Percentiles rank a stretch among this genome's conserved stretches.
These are phyloP conservation scores for Basipetospora sp. DNA, from an alignment of 2,329 filamentous ascomycete species.

Conservation along the genomic window DNA sequence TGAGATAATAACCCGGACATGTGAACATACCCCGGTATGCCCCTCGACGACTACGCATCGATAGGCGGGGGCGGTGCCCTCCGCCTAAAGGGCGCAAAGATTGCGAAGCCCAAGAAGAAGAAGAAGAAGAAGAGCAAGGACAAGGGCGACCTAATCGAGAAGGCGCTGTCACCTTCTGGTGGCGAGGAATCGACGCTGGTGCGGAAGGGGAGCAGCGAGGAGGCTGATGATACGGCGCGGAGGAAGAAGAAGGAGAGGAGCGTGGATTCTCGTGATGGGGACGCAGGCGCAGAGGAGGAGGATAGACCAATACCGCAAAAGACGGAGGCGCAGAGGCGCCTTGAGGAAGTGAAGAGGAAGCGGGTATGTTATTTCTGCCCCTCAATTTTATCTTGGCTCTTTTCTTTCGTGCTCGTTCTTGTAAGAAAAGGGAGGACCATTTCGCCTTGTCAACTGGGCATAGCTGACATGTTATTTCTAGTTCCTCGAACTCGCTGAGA, in stretches of 20 bases:
- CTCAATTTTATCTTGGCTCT: not conserved
- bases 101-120: constrained; percentile 51
- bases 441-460: not conserved
- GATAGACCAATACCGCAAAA: constrained; percentile 31
- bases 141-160: constrained; percentile 24
- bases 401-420: not conserved
- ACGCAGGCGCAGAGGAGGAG: constrained; percentile 17
- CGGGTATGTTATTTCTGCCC: constrained; percentile 40
- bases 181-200: constrained; percentile 20
- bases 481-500: constrained; percentile 66
- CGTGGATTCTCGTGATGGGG: constrained; percentile 10
- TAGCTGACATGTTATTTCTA: constrained; percentile 27
- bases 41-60: constrained; percentile 58
- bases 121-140: constrained; percentile 27
- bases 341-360: constrained; percentile 70
- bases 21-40: too few relatives aligned
- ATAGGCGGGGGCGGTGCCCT: constrained; percentile 56
- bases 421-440: not conserved
- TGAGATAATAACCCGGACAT: not conserved
- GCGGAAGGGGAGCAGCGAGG: constrained; percentile 19
- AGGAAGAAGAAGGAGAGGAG: constrained; percentile 14
- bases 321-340: constrained; percentile 68
- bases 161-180: constrained; percentile 22
- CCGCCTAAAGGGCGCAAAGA: constrained; percentile 67
- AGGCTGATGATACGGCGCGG: constrained; percentile 12